Evolutionary conservation across 2,329 filamentous ascomycete species (phyloP), one percentile per base, ranked within the genome.

Genomic region (Cercospora sojina): DNA sequence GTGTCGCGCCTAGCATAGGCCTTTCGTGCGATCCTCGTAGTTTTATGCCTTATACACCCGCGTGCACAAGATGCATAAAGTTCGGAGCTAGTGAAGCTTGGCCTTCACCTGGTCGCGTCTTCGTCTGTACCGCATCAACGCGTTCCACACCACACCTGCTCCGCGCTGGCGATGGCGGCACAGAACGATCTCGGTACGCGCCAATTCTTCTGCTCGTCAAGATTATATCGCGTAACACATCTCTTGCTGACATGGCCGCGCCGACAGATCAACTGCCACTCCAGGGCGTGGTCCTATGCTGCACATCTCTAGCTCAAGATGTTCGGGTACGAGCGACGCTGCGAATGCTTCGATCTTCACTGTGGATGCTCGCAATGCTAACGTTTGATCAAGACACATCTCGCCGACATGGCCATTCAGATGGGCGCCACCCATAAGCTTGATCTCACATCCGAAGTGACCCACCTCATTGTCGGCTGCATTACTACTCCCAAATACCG

Each of bases 391-490:
- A 65, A 77, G 75, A 74, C 72, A 12, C 67, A 69, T 43, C 67
- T 78, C 57, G 87, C 86, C 16, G 79, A 83, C 58, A 87, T 88
- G 67, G 91, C 91, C 18, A 80, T 83, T 69, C 88, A 97, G 76
- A 92, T 99, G 83, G 95, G 95, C 70, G 95, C 93, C 59, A 80
- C 86, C 67, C 91, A 96, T 83, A 93, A 91, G 74, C 90, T 93
- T 78, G 93, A 99, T 78, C 87, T 99, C 53, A 98, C 93, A n/a
- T 91, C 91, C 64, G 92, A 97, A 78, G 92, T 96, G 57, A 98
- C 95, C 5, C 95, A 99, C 81, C 88, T 99, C 56, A 86, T 99
- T 69, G 92, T 97, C 68, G 95, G 93, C 77, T 89, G 91, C 74
- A 91, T 92, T 74, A 87, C 94, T 77, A 98, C 94, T 0, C 88